Percentiles rank a stretch among this genome's conserved stretches.
Conservation (phyloP, 306 rosid species). For the Quercus suber region DNA sequence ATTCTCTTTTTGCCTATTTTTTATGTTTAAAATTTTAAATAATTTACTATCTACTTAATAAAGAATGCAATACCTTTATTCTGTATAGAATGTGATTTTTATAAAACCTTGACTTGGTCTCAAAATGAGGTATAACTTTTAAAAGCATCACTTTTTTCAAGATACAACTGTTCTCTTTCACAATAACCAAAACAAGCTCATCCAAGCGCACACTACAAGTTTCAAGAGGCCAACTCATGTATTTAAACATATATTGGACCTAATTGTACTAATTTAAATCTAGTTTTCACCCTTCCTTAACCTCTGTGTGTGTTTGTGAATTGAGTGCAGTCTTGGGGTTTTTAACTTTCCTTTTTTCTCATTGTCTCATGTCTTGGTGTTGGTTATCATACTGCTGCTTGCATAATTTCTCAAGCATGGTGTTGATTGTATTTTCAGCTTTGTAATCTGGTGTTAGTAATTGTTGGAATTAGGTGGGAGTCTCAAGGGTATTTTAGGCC, state of each 20-base stretch:
- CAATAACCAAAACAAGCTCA: too few species aligned
- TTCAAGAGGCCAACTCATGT: background rate
- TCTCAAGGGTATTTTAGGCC: slow-evolving; percentile 93
- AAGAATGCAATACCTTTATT: background rate
- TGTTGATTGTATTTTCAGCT: background rate
- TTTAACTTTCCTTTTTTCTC: background rate
- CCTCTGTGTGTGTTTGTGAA: background rate
- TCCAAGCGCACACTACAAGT: background rate
- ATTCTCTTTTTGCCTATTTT: too few species aligned
- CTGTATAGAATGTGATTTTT: background rate
- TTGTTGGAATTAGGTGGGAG: slow-evolving; percentile 81
- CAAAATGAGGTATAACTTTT: background rate
- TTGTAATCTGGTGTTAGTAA: slow-evolving; percentile 13
- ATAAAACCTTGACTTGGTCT: background rate
- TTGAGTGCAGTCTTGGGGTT: background rate
- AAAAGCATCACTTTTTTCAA: too few species aligned
- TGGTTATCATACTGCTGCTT: background rate
- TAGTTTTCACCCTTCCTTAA: background rate
- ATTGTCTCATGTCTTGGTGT: background rate
- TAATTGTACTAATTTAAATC: background rate
- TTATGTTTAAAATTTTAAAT: background rate
- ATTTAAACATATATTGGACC: background rate
- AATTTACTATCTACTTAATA: background rate
- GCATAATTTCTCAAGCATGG: background rate
- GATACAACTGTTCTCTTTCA: too few species aligned